Conservation (phyloP, 1,284 basidiomycete species). For the Exsudoporus floridanus region DNA sequence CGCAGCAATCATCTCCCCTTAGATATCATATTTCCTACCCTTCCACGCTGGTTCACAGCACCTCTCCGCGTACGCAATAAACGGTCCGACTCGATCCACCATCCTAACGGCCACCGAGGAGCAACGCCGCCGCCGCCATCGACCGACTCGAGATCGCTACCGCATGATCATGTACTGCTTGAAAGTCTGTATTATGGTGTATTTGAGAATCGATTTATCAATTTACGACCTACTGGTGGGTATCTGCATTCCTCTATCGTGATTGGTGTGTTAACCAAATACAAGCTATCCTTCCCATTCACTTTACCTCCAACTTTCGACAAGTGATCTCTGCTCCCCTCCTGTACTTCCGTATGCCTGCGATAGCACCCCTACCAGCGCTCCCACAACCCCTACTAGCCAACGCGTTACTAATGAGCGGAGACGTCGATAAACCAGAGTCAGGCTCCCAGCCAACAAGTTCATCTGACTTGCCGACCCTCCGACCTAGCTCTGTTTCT, state of each 20-base stretch:
- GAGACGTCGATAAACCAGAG: conserved; percentile 28
- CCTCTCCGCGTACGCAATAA: conserved; percentile 52
- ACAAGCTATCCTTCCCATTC: conserved; percentile 63
- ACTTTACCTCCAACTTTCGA: conserved; percentile 70
- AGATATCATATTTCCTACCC: conserved; percentile 63
- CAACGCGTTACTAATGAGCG: conserved; percentile 19
- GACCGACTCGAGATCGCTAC: conserved; percentile 29
- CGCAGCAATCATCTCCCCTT: background rate
- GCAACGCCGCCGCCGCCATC: conserved; percentile 36
- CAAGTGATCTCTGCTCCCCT: conserved; percentile 62
- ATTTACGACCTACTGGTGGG: conserved; percentile 56
- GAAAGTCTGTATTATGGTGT: conserved; percentile 64
- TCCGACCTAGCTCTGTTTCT: conserved; percentile 46
- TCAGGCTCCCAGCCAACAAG: conserved; percentile 9
- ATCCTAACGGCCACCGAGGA: conserved; percentile 44
- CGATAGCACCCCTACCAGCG: conserved; percentile 61
- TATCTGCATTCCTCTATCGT: background rate
- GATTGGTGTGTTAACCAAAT: conserved; percentile 7
- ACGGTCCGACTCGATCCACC: conserved; percentile 46
- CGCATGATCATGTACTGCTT: conserved; percentile 61
- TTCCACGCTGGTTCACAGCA: conserved; percentile 65
- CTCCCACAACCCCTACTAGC: conserved; percentile 49
- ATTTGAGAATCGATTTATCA: conserved; percentile 66
- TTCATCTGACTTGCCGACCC: conserved; percentile 20
- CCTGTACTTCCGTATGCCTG: conserved; percentile 67